Conservation (phyloP, 495 filamentous ascomycete genomes). For the Talaromyces ruber region DNA sequence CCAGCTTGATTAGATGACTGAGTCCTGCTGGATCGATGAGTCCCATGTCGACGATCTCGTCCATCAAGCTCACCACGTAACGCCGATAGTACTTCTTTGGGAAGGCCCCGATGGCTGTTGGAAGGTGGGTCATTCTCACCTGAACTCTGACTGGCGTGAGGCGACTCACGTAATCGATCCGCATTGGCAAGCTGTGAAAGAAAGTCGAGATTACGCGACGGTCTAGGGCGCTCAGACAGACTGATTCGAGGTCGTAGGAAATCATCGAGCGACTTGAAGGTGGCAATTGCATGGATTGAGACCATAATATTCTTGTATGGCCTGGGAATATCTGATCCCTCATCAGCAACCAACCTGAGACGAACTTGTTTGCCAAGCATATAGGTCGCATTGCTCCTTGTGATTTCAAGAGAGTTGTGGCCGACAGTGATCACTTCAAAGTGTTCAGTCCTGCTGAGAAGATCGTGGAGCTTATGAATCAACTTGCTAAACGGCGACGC, state of each 20-base stretch:
- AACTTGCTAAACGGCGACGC: conserved; percentile 81
- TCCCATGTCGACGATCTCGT: conserved; percentile 19
- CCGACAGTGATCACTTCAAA: conserved; percentile 96
- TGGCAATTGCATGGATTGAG: conserved; percentile 96
- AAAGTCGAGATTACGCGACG: conserved; percentile 57
- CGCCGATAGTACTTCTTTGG: conserved; percentile 19
- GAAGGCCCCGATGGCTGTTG: conserved; percentile 15
- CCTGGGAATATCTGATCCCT: conserved; percentile 78
- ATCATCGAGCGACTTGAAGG: conserved; percentile 94
- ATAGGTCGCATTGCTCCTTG: conserved; percentile 82
- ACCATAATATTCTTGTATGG: conserved; percentile 91
- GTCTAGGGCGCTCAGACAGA: conserved; percentile 70
- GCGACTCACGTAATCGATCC: conserved; percentile 41
- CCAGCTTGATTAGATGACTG: conserved; percentile 46
- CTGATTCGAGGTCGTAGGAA: conserved; percentile 88
- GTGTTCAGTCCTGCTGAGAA: conserved; percentile 92
- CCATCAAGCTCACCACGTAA: conserved; percentile 17
- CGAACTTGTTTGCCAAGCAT: conserved; percentile 96
- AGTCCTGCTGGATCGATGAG: conserved; percentile 44
- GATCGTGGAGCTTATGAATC: conserved; percentile 89
- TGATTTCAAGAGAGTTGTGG: conserved; percentile 85
- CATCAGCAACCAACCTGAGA: conserved; percentile 81
- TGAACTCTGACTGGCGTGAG: conserved; percentile 19
- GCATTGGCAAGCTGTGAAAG: conserved; percentile 76
- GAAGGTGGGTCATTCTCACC: conserved; percentile 21